Conservation (phyloP, 2,329 filamentous ascomycete species). For the Orbilia javanica region DNA sequence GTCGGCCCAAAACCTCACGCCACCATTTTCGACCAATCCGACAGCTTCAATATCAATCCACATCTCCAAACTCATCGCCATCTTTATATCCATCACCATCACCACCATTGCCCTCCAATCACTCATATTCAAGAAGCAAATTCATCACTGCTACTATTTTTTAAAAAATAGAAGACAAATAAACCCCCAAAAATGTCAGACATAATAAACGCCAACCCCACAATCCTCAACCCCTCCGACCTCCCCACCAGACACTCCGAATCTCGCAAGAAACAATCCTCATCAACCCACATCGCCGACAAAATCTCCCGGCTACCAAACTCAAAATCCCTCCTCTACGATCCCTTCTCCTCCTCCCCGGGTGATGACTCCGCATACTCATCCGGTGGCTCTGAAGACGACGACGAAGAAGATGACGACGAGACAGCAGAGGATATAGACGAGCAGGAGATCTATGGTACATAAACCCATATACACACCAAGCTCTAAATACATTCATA, state of each 20-base stretch:
- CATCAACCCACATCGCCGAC: slow-evolving; percentile 63
- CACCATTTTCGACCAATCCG: neutral
- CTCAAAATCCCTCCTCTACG: slow-evolving; percentile 47
- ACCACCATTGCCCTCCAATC: neutral
- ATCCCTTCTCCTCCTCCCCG: slow-evolving; percentile 32
- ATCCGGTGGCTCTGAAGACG: slow-evolving; percentile 43
- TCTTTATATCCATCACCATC: neutral
- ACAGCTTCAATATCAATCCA: slow-evolving; percentile 5
- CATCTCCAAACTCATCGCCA: neutral
- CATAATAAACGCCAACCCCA: slow-evolving; percentile 87
- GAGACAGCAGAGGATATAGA: slow-evolving; percentile 78
- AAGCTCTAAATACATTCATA: neutral
- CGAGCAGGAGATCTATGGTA: slow-evolving; percentile 96
- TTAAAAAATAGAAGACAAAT: too few relatives aligned
- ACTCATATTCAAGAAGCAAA: too few relatives aligned
- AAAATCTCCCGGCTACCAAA: slow-evolving; percentile 57
- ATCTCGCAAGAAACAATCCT: slow-evolving; percentile 56
- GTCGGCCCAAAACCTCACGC: slow-evolving; percentile 8
- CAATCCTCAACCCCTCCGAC: slow-evolving; percentile 87
- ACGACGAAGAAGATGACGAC: slow-evolving; percentile 62
- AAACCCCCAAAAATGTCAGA: slow-evolving; percentile 66
- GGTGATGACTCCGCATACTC: slow-evolving; percentile 53
- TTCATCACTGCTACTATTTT: too few relatives aligned
- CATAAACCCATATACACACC: neutral
- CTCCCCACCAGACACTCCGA: slow-evolving; percentile 78